Evolutionary conservation across 495 filamentous ascomycete species (phyloP).

Genomic region (Neurospora sp.): DNA sequence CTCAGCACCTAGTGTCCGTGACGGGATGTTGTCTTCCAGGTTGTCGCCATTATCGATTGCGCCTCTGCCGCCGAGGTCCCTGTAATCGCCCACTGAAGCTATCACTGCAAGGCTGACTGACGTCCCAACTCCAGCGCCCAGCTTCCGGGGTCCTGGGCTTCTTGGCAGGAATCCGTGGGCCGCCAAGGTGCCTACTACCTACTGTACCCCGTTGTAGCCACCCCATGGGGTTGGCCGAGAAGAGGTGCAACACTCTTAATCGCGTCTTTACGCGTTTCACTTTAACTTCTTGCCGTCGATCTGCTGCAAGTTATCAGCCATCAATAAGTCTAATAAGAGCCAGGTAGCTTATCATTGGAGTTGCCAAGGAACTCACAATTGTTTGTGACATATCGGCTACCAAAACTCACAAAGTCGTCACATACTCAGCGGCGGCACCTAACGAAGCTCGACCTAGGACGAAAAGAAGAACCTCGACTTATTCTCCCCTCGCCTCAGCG

Average conservation of each 20-base stretch:
- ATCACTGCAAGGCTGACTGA: not conserved
- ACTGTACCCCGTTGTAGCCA: not conserved
- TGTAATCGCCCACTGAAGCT: not conserved
- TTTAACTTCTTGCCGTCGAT: not conserved
- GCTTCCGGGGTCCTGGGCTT: not conserved
- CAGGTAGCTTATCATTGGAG: not conserved
- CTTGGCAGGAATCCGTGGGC: not conserved
- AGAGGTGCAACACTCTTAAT: not conserved
- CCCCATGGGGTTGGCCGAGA: not conserved
- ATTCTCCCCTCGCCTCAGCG: not conserved
- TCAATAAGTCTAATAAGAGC: not conserved
- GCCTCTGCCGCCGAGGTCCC: not conserved
- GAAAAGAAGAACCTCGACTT: not conserved
- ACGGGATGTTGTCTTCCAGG: not conserved
- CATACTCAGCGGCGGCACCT: not conserved
- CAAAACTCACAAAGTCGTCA: not conserved
- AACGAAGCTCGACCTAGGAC: not conserved
- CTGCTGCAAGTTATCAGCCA: not conserved
- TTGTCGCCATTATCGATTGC: not conserved
- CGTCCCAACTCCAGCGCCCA: not conserved
- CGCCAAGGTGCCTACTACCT: not conserved
- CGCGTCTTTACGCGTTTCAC: not conserved
- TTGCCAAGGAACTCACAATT: not conserved
- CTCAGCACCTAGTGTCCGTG: not conserved
- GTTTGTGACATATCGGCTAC: not conserved